phyloP scores from a whole-genome alignment of 2,329 filamentous ascomycete genomes.

The Exophiala sp. region DNA sequence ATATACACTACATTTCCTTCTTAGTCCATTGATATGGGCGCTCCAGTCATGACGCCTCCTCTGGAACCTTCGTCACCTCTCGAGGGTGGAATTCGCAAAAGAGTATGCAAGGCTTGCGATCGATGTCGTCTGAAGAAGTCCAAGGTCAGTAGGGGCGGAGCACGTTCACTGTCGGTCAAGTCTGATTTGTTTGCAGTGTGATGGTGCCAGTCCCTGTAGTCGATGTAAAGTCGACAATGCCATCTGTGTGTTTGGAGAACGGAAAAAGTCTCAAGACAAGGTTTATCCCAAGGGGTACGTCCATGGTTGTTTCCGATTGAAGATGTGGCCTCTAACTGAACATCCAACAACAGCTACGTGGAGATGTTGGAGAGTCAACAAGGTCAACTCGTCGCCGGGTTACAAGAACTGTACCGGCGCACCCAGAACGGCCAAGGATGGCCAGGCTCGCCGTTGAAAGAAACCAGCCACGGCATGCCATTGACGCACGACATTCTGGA shows the following conservation, averaged over 20 bases:
- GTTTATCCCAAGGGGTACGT: conserved; percentile 62
- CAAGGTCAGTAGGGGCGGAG: conserved; percentile 44
- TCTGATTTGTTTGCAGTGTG: conserved; percentile 42
- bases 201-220: conserved; percentile 56
- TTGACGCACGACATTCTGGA: conserved; percentile 60
- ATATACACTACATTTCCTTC: neutral
- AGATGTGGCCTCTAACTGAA: neutral
- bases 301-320: neutral
- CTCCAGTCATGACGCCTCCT: conserved; percentile 27
- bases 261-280: conserved; percentile 62
- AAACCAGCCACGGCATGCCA: conserved; percentile 50
- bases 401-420: conserved; percentile 56
- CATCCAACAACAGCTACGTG: conserved; percentile 46
- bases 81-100: conserved; percentile 44
- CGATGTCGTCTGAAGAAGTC: conserved; percentile 61
- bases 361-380: conserved; percentile 64
- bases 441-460: conserved; percentile 50
- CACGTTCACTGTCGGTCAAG: neutral
- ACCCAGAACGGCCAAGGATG: conserved; percentile 49
- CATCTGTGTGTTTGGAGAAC: conserved; percentile 59
- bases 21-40: conserved; percentile 11
- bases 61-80: conserved; percentile 27
- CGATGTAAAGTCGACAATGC: conserved; percentile 59
- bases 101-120: conserved; percentile 62
- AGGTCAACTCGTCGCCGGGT: conserved; percentile 54